Conservation (phyloP, 495 filamentous ascomycete species). For the Astrothelium macrocarpum region DNA sequence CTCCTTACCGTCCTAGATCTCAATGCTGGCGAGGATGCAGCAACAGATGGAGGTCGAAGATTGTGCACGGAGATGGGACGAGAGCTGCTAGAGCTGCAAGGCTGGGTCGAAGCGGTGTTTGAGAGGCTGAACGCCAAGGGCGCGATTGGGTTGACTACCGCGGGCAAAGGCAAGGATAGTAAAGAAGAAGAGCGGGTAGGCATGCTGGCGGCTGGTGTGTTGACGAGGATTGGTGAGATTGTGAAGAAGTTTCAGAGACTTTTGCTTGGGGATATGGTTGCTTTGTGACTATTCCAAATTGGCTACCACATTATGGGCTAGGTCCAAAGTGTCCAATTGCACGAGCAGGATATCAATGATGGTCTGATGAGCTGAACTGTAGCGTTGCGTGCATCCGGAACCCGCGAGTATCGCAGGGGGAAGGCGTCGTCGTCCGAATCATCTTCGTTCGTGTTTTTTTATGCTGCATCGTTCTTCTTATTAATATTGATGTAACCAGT, state of each 20-base stretch:
- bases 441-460: no score
- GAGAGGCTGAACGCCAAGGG: conserved; percentile 42
- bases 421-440: no score
- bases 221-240: conserved; percentile 68
- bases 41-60: conserved; percentile 30
- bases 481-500: no score
- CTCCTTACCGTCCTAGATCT: conserved; percentile 75
- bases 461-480: no score
- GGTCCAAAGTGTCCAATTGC: neutral
- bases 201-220: conserved; percentile 70
- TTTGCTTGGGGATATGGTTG: conserved; percentile 51
- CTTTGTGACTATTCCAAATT: neutral
- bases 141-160: conserved; percentile 15
- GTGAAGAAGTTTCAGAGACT: conserved; percentile 70
- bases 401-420: no score
- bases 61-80: conserved; percentile 31
- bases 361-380: no score
- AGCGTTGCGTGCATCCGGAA: no score
- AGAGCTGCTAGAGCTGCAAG: conserved; percentile 50
- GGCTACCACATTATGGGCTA: neutral
- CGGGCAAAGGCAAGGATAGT: neutral
- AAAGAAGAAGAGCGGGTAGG: conserved; percentile 53
- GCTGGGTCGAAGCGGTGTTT: conserved; percentile 66
- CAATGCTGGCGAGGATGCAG: conserved; percentile 42
- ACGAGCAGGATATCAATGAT: no score